Evolutionary conservation across 1,284 basidiomycete species (phyloP).

Genomic region (Irpex rosettiformis): DNA sequence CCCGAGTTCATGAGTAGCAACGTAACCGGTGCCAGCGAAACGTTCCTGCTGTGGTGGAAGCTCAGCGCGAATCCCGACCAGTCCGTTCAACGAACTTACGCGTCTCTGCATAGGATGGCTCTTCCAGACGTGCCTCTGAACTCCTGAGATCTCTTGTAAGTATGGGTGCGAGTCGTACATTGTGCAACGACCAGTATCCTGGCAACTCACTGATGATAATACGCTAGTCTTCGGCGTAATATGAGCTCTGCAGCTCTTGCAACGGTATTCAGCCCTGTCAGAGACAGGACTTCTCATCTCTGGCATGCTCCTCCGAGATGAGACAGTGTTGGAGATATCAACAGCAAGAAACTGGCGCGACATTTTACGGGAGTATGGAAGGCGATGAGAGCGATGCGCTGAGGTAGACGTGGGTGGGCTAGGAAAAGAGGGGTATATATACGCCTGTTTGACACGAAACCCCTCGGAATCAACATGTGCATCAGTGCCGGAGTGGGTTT

Average conservation of each 20-base stretch:
- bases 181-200: neutral
- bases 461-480: neutral
- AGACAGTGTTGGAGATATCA: neutral
- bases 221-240: constrained; percentile 16
- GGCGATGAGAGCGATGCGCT: neutral
- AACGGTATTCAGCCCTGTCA: constrained; percentile 9
- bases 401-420: neutral
- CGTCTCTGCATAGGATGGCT: constrained; percentile 37
- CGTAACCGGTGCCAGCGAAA: constrained; percentile 24
- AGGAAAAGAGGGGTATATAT: neutral
- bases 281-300: constrained; percentile 11
- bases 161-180: neutral
- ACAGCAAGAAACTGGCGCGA: constrained; percentile 2
- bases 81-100: constrained; percentile 31
- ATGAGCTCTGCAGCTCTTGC: constrained; percentile 15
- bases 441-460: neutral
- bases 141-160: constrained; percentile 14
- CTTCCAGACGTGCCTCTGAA: constrained; percentile 29
- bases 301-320: constrained; percentile 14
- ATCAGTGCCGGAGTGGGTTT: neutral
- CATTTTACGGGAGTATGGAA: neutral
- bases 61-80: neutral
- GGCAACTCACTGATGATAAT: constrained; percentile 16
- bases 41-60: constrained; percentile 19
- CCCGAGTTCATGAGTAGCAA: constrained; percentile 60